Evolutionary conservation across 2,329 filamentous ascomycete genomes (phyloP).

Genomic region (Pleomassaria siparia): DNA sequence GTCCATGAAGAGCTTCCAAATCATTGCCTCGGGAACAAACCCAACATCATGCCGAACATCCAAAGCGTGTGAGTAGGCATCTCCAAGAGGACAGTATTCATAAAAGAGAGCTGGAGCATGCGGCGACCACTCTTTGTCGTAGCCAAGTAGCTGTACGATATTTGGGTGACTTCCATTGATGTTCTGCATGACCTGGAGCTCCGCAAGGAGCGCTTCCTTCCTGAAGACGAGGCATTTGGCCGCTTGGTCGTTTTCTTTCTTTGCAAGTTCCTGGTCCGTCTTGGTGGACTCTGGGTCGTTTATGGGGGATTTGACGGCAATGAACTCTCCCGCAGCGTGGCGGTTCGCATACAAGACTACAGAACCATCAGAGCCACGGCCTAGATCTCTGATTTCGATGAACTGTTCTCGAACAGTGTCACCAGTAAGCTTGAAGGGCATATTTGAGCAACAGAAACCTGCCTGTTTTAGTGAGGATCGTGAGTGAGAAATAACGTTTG

Average conservation of each 20-base stretch:
- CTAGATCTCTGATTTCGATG: not conserved
- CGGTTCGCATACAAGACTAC: not conserved
- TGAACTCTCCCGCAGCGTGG: not conserved
- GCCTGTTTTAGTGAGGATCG: too few relatives aligned
- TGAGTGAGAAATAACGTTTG: too few relatives aligned
- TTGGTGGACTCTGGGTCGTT: too few relatives aligned
- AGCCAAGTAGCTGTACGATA: conserved; percentile 15
- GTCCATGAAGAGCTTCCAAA: conserved; percentile 31
- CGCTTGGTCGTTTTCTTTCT: not conserved
- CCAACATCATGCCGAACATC: conserved; percentile 6
- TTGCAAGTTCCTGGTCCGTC: not conserved
- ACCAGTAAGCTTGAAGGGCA: not conserved
- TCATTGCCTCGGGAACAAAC: conserved; percentile 19
- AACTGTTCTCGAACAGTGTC: not conserved
- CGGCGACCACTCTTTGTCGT: conserved; percentile 2
- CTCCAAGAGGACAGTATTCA: conserved; percentile 20
- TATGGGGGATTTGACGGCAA: not conserved
- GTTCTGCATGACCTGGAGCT: not conserved
- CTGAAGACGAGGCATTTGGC: too few relatives aligned
- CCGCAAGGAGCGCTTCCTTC: not conserved
- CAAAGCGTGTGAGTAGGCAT: conserved; percentile 1
- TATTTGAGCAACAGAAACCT: too few relatives aligned
- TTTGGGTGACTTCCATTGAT: conserved; percentile 8
- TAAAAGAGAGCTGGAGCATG: conserved; percentile 20
- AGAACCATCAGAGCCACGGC: not conserved